Evolutionary conservation across 208 protist species (phyloP).

Genomic region (Phytomonas francai): DNA sequence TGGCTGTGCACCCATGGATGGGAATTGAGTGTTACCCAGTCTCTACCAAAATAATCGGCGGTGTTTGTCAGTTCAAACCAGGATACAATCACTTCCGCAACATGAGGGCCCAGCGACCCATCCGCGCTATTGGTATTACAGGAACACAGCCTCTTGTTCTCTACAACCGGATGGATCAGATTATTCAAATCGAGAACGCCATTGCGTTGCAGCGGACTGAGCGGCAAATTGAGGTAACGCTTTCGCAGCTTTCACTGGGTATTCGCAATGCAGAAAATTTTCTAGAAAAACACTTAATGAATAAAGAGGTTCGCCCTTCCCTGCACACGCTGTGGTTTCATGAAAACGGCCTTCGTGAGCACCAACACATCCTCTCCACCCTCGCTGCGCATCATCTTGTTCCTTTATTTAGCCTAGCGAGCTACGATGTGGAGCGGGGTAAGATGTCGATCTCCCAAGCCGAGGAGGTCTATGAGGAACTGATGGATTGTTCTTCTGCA

Average conservation of each 20-base stretch:
- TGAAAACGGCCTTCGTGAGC: conserved; percentile 64
- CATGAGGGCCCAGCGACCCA: conserved; percentile 46
- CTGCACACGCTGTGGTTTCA: conserved; percentile 84
- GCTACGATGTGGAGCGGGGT: conserved; percentile 80
- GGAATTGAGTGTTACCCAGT: conserved; percentile 70
- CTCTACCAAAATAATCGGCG: conserved; percentile 41
- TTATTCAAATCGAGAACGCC: conserved; percentile 80
- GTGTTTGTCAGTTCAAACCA: conserved; percentile 37
- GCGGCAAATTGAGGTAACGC: conserved; percentile 74
- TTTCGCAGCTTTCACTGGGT: conserved; percentile 75
- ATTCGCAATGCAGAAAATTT: conserved; percentile 86
- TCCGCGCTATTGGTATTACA: conserved; percentile 63
- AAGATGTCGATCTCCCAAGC: conserved; percentile 75
- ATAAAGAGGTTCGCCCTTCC: conserved; percentile 68
- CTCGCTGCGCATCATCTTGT: conserved; percentile 83
- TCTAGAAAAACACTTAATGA: conserved; percentile 70
- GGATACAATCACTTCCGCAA: conserved; percentile 68
- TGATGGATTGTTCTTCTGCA: conserved; percentile 84
- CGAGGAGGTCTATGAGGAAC: conserved; percentile 78
- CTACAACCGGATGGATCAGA: conserved; percentile 78
- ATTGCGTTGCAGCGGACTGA: conserved; percentile 76
- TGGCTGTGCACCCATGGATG: conserved; percentile 72
- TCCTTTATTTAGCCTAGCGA: conserved; percentile 80
- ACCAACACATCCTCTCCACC: conserved; percentile 70
- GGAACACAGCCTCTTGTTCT: conserved; percentile 66